These are phyloP conservation scores for Ustanciosporium gigantosporum DNA, from an alignment of 1,284 basidiomycete genomes.

Conservation along the genomic window DNA sequence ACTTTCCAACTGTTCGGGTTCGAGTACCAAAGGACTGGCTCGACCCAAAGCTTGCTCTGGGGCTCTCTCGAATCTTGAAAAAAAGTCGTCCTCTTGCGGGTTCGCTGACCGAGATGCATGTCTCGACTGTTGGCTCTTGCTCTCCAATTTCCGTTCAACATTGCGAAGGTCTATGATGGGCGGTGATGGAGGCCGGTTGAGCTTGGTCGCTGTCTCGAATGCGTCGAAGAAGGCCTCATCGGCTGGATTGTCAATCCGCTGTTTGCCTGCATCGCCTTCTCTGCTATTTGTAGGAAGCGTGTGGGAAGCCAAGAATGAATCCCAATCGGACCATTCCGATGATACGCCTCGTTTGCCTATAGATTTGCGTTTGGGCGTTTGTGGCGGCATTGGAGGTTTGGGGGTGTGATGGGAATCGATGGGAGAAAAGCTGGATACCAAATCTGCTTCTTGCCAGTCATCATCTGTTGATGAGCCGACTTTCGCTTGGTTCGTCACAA, in stretches of 20 bases:
- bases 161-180: conserved; percentile 55
- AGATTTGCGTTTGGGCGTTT: background rate
- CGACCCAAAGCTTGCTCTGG: conserved; percentile 28
- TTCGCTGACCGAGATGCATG: conserved; percentile 6
- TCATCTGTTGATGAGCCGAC: too few species aligned
- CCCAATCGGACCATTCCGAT: conserved; percentile 34
- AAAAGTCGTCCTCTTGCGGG: conserved; percentile 38
- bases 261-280: background rate
- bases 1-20: conserved; percentile 40
- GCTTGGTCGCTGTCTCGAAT: conserved; percentile 31
- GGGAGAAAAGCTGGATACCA: conserved; percentile 44
- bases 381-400: background rate
- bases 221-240: conserved; percentile 46
- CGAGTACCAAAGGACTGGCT: conserved; percentile 26
- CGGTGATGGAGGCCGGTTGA: conserved; percentile 37
- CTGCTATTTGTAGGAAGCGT: conserved; percentile 12
- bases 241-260: conserved; percentile 13
- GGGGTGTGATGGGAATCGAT: conserved; percentile 8
- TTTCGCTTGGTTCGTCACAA: conserved; percentile 1
- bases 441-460: conserved; percentile 37
- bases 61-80: conserved; percentile 37
- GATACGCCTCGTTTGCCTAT: conserved; percentile 18
- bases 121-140: conserved; percentile 20
- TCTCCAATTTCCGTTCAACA: conserved; percentile 48
- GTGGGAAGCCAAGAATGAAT: conserved; percentile 24